Conservation (phyloP, 768 basidiomycete species). For the Guyanaporus albipodus region DNA sequence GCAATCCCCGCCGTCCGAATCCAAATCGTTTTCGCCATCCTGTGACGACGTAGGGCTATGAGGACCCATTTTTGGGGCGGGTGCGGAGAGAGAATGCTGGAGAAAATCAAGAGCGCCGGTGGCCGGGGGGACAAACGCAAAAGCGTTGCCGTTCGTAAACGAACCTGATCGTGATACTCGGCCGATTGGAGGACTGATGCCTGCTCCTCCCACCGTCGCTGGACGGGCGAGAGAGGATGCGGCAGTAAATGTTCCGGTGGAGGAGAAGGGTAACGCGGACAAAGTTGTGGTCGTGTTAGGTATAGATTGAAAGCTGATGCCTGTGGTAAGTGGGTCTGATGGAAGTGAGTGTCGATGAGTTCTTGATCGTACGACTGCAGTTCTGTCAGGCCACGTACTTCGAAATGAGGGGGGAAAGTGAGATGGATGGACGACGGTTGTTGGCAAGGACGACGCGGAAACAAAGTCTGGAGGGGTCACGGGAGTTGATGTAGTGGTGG, state of each 20-base stretch:
- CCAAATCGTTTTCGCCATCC: conserved; percentile 50
- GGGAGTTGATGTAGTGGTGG: conserved; percentile 20
- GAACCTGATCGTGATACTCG: conserved; percentile 58
- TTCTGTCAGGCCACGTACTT: conserved; percentile 30
- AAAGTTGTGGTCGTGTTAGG: conserved; percentile 29
- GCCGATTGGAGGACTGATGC: conserved; percentile 40
- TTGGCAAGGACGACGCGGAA: conserved; percentile 19
- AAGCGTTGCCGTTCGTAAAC: conserved; percentile 43
- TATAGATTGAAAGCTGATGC: conserved; percentile 31
- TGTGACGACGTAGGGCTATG: conserved; percentile 37
- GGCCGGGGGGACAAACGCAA: conserved; percentile 32
- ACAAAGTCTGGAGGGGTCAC: conserved; percentile 21
- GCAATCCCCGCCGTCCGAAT: conserved; percentile 39
- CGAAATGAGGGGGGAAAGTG: conserved; percentile 27
- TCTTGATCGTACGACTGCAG: conserved; percentile 25
- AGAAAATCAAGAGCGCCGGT: conserved; percentile 31
- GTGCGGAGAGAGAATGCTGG: conserved; percentile 14
- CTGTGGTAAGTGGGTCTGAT: conserved; percentile 24
- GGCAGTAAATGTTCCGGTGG: conserved; percentile 29
- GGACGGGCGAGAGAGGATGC: conserved; percentile 26
- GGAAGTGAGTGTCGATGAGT: conserved; percentile 33
- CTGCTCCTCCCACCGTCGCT: conserved; percentile 17
- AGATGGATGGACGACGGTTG: conserved; percentile 18
- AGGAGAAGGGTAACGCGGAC: conserved; percentile 28
- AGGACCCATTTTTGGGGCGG: conserved; percentile 8